Evolutionary conservation across 345 rosid genomes (phyloP).

Genomic region (Lepidium africanum): DNA sequence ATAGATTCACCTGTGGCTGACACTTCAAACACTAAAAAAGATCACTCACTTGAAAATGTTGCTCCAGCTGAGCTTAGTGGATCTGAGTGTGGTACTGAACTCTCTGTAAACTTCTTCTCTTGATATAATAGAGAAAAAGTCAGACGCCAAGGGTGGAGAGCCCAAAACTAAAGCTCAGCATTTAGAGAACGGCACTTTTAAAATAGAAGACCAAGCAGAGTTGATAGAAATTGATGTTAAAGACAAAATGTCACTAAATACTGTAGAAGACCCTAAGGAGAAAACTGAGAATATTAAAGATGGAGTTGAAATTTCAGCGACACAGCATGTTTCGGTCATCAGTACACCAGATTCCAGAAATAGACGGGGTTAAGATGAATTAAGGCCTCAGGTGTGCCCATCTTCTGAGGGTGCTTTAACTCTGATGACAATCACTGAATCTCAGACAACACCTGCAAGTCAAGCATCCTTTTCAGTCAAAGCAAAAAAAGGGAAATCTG

Average conservation of each 20-base stretch:
- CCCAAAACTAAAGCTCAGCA: constrained; percentile 33
- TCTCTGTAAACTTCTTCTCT: constrained; percentile 85
- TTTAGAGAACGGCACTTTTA: constrained; percentile 29
- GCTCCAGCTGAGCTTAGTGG: constrained; percentile 38
- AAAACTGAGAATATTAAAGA: constrained; percentile 23
- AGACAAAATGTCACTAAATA: constrained; percentile 13
- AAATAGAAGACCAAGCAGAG: constrained; percentile 20
- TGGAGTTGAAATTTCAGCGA: constrained; percentile 26
- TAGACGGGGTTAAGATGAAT: constrained; percentile 31
- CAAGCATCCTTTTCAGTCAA: constrained; percentile 52
- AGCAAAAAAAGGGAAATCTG: constrained; percentile 39
- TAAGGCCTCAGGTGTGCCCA: constrained; percentile 8
- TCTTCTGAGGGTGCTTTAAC: constrained; percentile 56
- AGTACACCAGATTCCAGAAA: constrained; percentile 39
- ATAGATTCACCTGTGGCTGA: constrained; percentile 27
- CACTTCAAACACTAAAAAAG: constrained; percentile 17
- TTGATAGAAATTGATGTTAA: constrained; percentile 32
- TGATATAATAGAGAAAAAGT: constrained; percentile 64
- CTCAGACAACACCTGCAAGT: constrained; percentile 84
- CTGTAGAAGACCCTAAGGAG: constrained; percentile 27
- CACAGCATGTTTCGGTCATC: constrained; percentile 29
- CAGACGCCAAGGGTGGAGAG: constrained; percentile 44
- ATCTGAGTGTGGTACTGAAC: constrained; percentile 90
- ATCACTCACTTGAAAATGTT: constrained; percentile 32
- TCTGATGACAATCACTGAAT: constrained; percentile 55